Evolutionary conservation across 345 rosid genomes (phyloP).

Genomic region (Xanthoceras sorbifolium): DNA sequence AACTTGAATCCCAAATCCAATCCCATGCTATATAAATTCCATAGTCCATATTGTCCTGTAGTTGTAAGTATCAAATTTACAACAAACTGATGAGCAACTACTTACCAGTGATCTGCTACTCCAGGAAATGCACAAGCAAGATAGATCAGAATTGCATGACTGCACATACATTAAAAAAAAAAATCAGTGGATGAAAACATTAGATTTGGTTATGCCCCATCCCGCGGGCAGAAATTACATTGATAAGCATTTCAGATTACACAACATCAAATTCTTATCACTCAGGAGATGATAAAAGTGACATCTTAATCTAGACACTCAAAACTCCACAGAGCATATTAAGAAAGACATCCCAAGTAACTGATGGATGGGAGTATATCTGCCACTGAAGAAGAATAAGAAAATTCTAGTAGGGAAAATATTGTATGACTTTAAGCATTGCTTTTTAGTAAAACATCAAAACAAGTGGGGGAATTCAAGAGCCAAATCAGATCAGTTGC

Average conservation of each 20-base stretch:
- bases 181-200: neutral
- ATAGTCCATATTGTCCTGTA: neutral
- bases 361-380: too few relatives aligned
- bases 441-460: neutral
- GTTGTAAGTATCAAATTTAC: neutral
- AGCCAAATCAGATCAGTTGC: neutral
- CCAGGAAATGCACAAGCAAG: slow-evolving; percentile 78
- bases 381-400: too few relatives aligned
- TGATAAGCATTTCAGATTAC: neutral
- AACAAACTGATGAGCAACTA: neutral
- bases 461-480: neutral
- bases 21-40: too few relatives aligned
- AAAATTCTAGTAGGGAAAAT: too few relatives aligned
- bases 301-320: neutral
- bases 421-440: too few relatives aligned
- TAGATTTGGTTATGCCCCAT: neutral
- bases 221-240: neutral
- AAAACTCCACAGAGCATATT: neutral
- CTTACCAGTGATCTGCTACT: slow-evolving; percentile 83
- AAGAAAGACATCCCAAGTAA: too few relatives aligned
- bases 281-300: neutral
- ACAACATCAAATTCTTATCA: neutral
- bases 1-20: neutral
- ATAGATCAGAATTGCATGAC: slow-evolving; percentile 83
- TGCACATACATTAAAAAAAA: slow-evolving; percentile 39